Evolutionary conservation across 2,329 filamentous ascomycete genomes (phyloP).

Genomic region (Colletotrichum acutatum): DNA sequence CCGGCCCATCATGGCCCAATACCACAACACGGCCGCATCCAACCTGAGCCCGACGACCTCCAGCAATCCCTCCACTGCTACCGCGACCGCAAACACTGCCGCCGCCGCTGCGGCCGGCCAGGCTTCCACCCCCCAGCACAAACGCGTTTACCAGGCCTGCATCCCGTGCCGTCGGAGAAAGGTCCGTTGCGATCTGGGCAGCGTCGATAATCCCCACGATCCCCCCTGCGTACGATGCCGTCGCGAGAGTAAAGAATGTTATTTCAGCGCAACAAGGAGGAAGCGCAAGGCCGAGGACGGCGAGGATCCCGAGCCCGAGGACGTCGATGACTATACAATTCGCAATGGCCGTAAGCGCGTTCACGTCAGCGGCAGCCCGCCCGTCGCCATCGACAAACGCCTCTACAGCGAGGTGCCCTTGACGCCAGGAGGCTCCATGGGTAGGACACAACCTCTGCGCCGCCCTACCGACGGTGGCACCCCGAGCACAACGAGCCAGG

Average conservation of each 20-base stretch:
- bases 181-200: slow-evolving; percentile 72
- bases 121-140: slow-evolving; percentile 55
- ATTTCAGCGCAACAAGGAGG: slow-evolving; percentile 92
- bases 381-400: slow-evolving; percentile 55
- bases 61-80: slow-evolving; percentile 33
- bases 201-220: slow-evolving; percentile 93
- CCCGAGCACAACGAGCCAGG: slow-evolving; percentile 44
- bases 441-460: slow-evolving; percentile 72
- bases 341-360: slow-evolving; percentile 79
- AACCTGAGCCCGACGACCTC: slow-evolving; percentile 33
- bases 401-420: slow-evolving; percentile 67
- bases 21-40: slow-evolving; percentile 35
- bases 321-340: slow-evolving; percentile 73
- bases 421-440: slow-evolving; percentile 73
- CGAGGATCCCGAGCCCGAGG: slow-evolving; percentile 54
- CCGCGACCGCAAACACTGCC: slow-evolving; percentile 28
- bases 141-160: slow-evolving; percentile 72
- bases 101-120: slow-evolving; percentile 20
- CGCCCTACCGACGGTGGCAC: slow-evolving; percentile 63
- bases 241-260: slow-evolving; percentile 95
- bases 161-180: slow-evolving; percentile 72
- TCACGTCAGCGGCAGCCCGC: slow-evolving; percentile 58
- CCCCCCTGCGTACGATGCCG: slow-evolving; percentile 94
- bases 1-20: slow-evolving; percentile 42
- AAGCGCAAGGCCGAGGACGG: slow-evolving; percentile 83